Evolutionary conservation across 2,329 filamentous ascomycete species (phyloP), one percentile per base, ranked within the genome.

Genomic region (Plenodomus biglobosus): DNA sequence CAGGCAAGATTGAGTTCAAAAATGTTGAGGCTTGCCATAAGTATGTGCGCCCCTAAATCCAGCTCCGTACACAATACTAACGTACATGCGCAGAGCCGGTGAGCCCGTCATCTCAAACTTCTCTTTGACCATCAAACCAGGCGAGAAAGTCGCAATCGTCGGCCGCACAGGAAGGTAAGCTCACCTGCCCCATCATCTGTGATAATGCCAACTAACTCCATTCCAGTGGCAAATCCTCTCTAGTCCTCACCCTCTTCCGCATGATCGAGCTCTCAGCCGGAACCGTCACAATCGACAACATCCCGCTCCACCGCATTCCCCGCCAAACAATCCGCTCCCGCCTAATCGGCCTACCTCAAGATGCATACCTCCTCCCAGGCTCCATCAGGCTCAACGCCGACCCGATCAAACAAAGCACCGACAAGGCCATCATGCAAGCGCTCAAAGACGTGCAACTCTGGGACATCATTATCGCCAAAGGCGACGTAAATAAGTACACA

Each of bases 121-220:
- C 30, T 76, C 70, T 8, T 57, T 84, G 1, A 66, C 69, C 2
- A 74, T 83, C 37, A 46, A 68, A 4, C 58, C 76, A 0, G 80
- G 80, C 7, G 70, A 80, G 55, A 76, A 77, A 56, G 62, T 79
- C n/a, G 70, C 76, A 2, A 70, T 84, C 4, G 80, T 78, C 37
- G 81, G 81, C 1, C 73, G 80, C 2, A 84, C 76, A 19, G 80
- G 77, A 50, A 76, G 73, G 74, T 73, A 59, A 60, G 65, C 42
- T 20, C 34, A 40, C 35, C 27, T 21, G 30, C 38, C 22, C 8
- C 8, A 11, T 35, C 17, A 16, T 20, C 8, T 11, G 8, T 3
- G 7, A 27, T 3, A 8, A 13, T n/a, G 3, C 15, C 19, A 39
- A 16, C 2, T 55, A 73, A 6, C 61, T 18, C 35, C 16, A 4